Conservation (phyloP, 2,329 filamentous ascomycete species). For the Rasamsonia emersonii region DNA sequence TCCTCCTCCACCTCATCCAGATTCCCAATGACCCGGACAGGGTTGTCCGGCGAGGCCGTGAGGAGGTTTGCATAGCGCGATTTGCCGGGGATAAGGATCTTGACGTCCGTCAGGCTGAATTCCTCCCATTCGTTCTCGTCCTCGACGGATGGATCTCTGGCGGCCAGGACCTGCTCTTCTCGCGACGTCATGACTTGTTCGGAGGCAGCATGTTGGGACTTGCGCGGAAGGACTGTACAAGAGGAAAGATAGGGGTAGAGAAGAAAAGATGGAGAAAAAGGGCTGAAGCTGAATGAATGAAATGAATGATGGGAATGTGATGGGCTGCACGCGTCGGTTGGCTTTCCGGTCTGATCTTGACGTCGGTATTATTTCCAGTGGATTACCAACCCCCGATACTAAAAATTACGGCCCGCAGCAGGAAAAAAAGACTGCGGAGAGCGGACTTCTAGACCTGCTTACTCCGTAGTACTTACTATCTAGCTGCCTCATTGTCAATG, state of each 20-base stretch:
- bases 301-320: too few species aligned
- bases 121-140: conserved; percentile 53
- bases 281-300: too few species aligned
- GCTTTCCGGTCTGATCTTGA: too few species aligned
- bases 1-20: conserved; percentile 38
- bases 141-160: conserved; percentile 34
- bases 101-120: conserved; percentile 48
- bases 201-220: conserved; percentile 24
- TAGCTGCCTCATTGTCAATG: too few species aligned
- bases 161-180: conserved; percentile 38
- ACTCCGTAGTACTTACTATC: too few species aligned
- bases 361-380: too few species aligned
- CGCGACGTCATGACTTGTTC: conserved; percentile 34
- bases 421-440: too few species aligned
- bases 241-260: conserved; percentile 2
- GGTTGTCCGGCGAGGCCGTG: conserved; percentile 45
- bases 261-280: too few species aligned
- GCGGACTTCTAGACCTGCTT: too few species aligned
- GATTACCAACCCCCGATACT: too few species aligned
- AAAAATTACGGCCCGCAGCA: too few species aligned
- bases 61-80: conserved; percentile 47
- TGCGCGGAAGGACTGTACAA: conserved; percentile 1
- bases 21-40: conserved; percentile 48
- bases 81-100: conserved; percentile 41
- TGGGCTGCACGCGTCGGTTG: too few species aligned